These are phyloP conservation scores for Pseudogymnoascus sp. DNA, from an alignment of 2,329 filamentous ascomycete genomes.

Conservation along the genomic window DNA sequence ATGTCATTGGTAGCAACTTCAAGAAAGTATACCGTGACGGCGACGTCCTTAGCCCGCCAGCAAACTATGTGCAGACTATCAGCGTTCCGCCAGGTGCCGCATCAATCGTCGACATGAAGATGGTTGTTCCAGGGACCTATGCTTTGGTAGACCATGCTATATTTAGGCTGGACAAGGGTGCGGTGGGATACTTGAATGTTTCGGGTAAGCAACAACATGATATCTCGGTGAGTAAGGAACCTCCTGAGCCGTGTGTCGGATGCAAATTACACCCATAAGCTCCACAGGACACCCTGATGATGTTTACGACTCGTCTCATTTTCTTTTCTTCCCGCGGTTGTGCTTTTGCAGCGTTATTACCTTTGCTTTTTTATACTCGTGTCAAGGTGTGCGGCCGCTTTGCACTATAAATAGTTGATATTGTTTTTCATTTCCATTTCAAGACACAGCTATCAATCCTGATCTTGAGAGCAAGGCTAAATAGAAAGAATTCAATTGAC, in stretches of 20 bases:
- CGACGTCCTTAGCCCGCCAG: slow-evolving; percentile 28
- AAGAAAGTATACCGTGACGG: slow-evolving; percentile 27
- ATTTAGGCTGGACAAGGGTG: slow-evolving; percentile 30
- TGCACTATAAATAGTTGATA: neutral
- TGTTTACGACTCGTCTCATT: neutral
- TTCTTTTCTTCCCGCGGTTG: neutral
- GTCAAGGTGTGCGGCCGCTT: neutral
- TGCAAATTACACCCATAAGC: slow-evolving; percentile 10
- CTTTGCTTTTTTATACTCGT: neutral
- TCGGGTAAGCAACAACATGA: slow-evolving; percentile 26
- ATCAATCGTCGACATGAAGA: slow-evolving; percentile 29
- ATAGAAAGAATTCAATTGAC: neutral
- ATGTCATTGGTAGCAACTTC: slow-evolving; percentile 29
- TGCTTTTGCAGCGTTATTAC: neutral
- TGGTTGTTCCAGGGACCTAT: slow-evolving; percentile 30
- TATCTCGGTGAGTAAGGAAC: slow-evolving; percentile 24
- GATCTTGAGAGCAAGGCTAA: neutral
- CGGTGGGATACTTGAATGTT: slow-evolving; percentile 31
- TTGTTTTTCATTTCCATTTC: neutral
- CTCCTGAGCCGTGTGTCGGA: slow-evolving; percentile 11
- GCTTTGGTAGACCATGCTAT: slow-evolving; percentile 31
- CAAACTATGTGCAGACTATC: slow-evolving; percentile 23
- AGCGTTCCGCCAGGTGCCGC: slow-evolving; percentile 26
- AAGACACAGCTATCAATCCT: neutral
- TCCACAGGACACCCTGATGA: neutral